Evolutionary conservation across 208 protist genomes (phyloP).

Genomic region (Crithidia sp.): DNA sequence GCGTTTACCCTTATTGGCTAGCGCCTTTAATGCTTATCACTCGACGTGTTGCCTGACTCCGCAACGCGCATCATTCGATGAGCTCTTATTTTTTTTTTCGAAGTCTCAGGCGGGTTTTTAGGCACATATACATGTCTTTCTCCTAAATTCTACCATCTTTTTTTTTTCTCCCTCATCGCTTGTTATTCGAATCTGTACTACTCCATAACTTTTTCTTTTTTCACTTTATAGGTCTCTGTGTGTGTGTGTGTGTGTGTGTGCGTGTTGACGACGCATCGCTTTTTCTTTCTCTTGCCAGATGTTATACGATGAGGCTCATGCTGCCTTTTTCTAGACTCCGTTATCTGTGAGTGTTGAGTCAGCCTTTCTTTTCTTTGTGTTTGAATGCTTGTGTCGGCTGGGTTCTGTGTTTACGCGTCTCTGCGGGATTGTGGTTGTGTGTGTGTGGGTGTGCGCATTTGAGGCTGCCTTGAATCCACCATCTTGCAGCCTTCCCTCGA

Average conservation of each 20-base stretch:
- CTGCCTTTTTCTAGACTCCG: too few relatives aligned
- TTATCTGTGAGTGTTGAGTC: too few relatives aligned
- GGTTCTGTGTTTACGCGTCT: background rate
- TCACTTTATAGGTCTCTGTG: background rate
- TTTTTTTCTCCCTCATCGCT: conserved; percentile 4
- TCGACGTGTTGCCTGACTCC: too few relatives aligned
- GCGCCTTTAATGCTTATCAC: too few relatives aligned
- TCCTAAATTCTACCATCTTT: background rate
- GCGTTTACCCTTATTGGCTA: too few relatives aligned
- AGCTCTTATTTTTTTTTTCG: too few relatives aligned
- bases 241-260: background rate
- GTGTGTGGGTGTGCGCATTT: background rate
- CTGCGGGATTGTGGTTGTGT: background rate
- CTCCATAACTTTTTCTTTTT: conserved; percentile 6
- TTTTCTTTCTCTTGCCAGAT: background rate
- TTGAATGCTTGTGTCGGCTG: too few relatives aligned
- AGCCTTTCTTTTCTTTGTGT: too few relatives aligned
- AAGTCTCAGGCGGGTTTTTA: too few relatives aligned
- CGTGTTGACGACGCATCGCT: background rate
- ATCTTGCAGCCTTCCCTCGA: background rate
- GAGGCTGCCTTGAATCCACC: background rate
- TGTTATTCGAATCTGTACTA: background rate
- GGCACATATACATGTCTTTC: background rate
- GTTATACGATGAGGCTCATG: too few relatives aligned
- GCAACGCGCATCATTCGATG: too few relatives aligned